Percentiles rank a stretch among this genome's conserved stretches.
phyloP scores from a whole-genome alignment of 2,329 filamentous ascomycete genomes.

The Pseudohalonectria lignicola region DNA sequence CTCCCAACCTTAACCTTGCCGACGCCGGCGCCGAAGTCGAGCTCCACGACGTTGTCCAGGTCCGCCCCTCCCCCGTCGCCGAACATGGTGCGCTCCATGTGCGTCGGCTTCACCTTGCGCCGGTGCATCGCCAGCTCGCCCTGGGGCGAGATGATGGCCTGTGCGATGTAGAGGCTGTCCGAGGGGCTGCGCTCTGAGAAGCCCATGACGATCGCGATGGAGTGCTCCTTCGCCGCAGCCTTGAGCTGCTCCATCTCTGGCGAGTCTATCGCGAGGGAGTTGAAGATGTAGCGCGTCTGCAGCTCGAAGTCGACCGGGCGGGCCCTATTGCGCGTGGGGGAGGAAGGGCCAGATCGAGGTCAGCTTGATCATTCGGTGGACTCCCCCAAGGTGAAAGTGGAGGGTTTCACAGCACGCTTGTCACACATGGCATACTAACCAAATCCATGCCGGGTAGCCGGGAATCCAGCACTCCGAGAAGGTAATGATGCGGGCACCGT shows the following conservation, averaged over 20 bases:
- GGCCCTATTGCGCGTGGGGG: slow-evolving; percentile 18
- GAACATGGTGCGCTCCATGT: slow-evolving; percentile 39
- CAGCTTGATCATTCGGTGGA: background rate
- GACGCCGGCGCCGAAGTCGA: slow-evolving; percentile 25
- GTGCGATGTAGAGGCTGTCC: slow-evolving; percentile 30
- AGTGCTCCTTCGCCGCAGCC: slow-evolving; percentile 18
- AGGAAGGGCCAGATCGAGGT: background rate
- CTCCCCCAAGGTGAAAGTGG: too few species aligned
- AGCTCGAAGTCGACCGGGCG: slow-evolving; percentile 18
- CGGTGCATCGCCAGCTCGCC: slow-evolving; percentile 30
- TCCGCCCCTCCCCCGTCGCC: slow-evolving; percentile 29
- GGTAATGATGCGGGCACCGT: slow-evolving; percentile 34
- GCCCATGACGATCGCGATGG: slow-evolving; percentile 30
- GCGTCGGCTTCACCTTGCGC: slow-evolving; percentile 40
- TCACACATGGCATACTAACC: slow-evolving; percentile 18
- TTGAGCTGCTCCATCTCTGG: slow-evolving; percentile 25
- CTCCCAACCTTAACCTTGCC: slow-evolving; percentile 33
- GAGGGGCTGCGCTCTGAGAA: slow-evolving; percentile 26
- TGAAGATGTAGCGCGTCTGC: slow-evolving; percentile 18
- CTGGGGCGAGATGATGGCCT: slow-evolving; percentile 35
- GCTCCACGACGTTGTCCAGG: slow-evolving; percentile 26
- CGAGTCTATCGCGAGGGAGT: slow-evolving; percentile 8
- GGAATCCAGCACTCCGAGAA: slow-evolving; percentile 34
- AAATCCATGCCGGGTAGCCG: slow-evolving; percentile 32
- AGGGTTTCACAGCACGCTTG: too few species aligned